phyloP scores from a whole-genome alignment of 352 stramenopile species.

The Blastocystis sp. region DNA sequence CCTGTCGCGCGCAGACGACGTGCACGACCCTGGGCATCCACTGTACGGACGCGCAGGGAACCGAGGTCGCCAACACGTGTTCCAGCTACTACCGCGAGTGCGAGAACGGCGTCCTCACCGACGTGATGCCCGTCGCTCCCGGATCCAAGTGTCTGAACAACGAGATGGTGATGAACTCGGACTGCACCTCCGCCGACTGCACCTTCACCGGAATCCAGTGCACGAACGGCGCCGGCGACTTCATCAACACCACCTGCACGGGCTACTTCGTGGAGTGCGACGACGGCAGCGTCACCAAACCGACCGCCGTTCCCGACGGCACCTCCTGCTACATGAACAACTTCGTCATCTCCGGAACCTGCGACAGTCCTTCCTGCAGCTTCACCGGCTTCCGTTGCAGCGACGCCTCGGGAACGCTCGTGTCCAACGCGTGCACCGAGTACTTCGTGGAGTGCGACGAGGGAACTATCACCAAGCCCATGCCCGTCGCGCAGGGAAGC shows the following conservation, averaged over 20 bases:
- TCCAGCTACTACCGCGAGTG: slow-evolving; percentile 47
- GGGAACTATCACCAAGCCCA: background rate
- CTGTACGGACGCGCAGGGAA: slow-evolving; percentile 24
- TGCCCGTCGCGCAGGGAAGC: background rate
- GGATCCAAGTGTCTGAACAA: slow-evolving; percentile 52
- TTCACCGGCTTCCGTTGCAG: background rate
- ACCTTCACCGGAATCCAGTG: slow-evolving; percentile 49
- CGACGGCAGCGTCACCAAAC: background rate
- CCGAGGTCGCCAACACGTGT: background rate
- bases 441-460: slow-evolving; percentile 32
- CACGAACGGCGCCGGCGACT: slow-evolving; percentile 32
- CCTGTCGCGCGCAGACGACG: background rate
- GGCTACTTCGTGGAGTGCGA: slow-evolving; percentile 40
- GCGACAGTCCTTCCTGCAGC: background rate
- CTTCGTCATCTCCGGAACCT: background rate
- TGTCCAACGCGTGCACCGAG: slow-evolving; percentile 31
- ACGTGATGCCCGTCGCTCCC: background rate
- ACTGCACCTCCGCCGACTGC: background rate
- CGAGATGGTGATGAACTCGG: slow-evolving; percentile 34
- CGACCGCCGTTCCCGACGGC: slow-evolving; percentile 32
- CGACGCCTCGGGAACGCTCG: background rate
- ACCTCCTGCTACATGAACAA: slow-evolving; percentile 53
- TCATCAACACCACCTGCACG: slow-evolving; percentile 33
- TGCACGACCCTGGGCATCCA: background rate
- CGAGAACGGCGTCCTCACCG: background rate